Percentiles rank a stretch among this genome's conserved stretches.
These are phyloP conservation scores for Rhodotorula sp. DNA, from an alignment of 1,284 basidiomycete genomes.

Conservation along the genomic window DNA sequence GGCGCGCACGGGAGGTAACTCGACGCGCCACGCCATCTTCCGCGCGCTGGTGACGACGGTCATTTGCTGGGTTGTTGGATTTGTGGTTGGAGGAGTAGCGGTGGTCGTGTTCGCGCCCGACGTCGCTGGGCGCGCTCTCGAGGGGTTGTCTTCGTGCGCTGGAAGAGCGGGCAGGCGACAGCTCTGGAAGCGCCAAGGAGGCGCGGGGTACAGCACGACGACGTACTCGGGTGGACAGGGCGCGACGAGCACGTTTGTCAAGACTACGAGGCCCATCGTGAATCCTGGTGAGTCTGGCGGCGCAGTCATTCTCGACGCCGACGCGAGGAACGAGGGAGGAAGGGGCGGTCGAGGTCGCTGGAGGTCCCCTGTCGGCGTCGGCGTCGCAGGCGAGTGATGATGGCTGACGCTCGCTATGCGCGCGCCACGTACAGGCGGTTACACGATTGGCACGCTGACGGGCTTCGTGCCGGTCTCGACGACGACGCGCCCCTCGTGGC, in stretches of 20 bases:
- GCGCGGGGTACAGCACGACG: conserved; percentile 10
- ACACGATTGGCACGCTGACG: background rate
- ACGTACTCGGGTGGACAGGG: conserved; percentile 11
- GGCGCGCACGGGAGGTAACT: no score
- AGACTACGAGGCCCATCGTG: conserved; percentile 34
- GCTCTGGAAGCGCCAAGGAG: conserved; percentile 9
- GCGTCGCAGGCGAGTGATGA: no score
- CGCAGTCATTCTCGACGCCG: no score
- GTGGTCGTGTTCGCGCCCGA: background rate
- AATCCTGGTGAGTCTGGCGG: conserved; percentile 20
- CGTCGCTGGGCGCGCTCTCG: background rate
- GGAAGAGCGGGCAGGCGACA: no score
- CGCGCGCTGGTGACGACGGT: no score
- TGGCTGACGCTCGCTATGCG: background rate
- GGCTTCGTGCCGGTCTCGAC: conserved; percentile 5
- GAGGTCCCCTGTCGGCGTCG: no score
- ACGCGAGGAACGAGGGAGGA: no score
- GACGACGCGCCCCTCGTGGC: background rate
- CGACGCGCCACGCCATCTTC: no score
- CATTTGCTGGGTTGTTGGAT: no score
- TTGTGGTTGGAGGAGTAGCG: no score
- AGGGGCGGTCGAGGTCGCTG: no score
- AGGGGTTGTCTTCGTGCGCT: background rate
- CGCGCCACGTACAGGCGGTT: background rate
- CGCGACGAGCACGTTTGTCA: conserved; percentile 17